Base-by-base conservation (phyloP, 805 yeast genomes). In the Lipomyces lipofer region DNA sequence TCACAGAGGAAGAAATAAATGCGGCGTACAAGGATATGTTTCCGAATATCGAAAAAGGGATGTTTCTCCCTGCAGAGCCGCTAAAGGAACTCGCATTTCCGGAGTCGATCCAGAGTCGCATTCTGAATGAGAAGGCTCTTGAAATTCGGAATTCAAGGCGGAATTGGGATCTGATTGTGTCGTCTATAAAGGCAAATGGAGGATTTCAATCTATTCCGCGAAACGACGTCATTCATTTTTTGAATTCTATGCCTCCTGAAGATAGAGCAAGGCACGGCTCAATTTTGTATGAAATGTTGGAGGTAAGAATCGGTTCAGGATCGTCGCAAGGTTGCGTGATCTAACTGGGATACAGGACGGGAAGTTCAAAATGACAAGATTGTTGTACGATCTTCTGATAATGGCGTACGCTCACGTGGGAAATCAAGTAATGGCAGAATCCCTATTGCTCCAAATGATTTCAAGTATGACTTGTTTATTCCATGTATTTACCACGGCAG, bases 351-450 rank as follows among this genome's bases (percentile, higher is more conserved):
- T 36, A 8, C 22, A 36, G 40, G 25, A 32, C 10, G 38, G 54
- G 10, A 30, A 33, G 12, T 32, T 35, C 28, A 33, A 42, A 13
- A 35, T 49, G 51, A 30, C 19, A 21, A 17, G 29, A 12, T 24
- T 25, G 21, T 21, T 51, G 13, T 55, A 50, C 28, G 69, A 72
- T 33, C 46, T 54, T 6, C 52, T 67, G 24, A 67, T 71, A 65
- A 66, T 67, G 8, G 69, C 67, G 1, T 69, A 71, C 51, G 74
- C 74, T 1, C 62, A 64, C 13, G 28, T 24, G 2, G 68, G 70
- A 1, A 36, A 60, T 9, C 58, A 63, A 1, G 58, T 43, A 7
- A 52, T 44, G 4, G 71, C 69, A 6, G 49, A 56, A 12, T 52
- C 49, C 2, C 51, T 64, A 22, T 29, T 63, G 12, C 63, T 63